Evolutionary conservation across 441 rosid species (phyloP), one percentile per base, ranked within the genome.

Genomic region (Pelargonium myrrhifolium): DNA sequence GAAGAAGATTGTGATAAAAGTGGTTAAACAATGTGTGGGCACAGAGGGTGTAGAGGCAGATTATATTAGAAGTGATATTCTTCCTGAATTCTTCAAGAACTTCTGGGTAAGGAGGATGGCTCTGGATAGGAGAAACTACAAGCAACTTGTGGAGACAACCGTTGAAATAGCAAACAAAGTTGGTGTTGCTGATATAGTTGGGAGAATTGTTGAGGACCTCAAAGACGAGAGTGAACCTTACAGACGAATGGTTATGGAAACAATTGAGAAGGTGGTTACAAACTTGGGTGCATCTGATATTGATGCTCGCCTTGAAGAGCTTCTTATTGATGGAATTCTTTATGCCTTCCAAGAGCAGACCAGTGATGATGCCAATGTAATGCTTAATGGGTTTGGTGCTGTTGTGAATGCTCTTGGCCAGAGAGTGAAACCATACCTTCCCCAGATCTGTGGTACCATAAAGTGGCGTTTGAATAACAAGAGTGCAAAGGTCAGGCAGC

Each of bases 391-490:
- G 72, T 93, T 93, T 65, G 96, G 97, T 74, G 98, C 98, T 42
- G 94, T 93, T 66, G 99, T 93, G 73, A 93, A 91, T 81, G 78
- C 92, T 61, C 96, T 93, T 68, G 97, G 99, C 64, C 96, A 84
- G 84, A 80, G 97, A 72, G 99, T 91, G 74, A 93, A 93, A 74
- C 97, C 97, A 53, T 93, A 91, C 72, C 96, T 93, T 79, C 99
- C 99, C 26, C 99, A 91, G 86, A 91, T 93, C 47, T 93, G 99
- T 79, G 99, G 97, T 82, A 91, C 99, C 72, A 91, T 93, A 62
- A 93, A 93, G 83, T 93, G 99, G 99, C 90, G 99, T n/a, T 63
- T 93, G 84, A 91, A 91, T 82, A 89, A 89, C 89, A 91, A 91
- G 82, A 89, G 96, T 67, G 97, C 99, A 15, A 93, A 93, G 82